Base-by-base conservation (phyloP, 2,329 filamentous ascomycete species). In the Fusarium penzigii region DNA sequence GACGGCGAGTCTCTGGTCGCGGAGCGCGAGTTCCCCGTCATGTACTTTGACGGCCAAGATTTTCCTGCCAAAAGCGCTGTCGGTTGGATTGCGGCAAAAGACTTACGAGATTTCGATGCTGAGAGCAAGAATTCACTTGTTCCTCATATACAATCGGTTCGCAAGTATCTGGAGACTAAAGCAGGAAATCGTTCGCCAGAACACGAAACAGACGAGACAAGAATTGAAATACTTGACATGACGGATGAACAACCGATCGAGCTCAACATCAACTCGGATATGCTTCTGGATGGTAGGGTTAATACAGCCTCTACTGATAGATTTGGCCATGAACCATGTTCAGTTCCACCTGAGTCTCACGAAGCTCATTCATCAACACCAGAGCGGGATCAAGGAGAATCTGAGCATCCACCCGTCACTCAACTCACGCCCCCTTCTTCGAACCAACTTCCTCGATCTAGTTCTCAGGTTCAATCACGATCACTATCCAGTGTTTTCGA, bases 31-130 rank as follows among this genome's bases (percentile, higher is more conserved):
- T 63, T 61, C 25, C 61, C 59, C 0, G 46, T 59, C 29, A 57
- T 63, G 39, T 59, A 56, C 43, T 63, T 63, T 48, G 57, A 63
- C n/a, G 55, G 61, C 3, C 42, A 41, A 4, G 40, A 48, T 7
- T 62, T 62, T 42, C 59, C 59, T 2, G 34, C 40, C 6, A 56
- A 52, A n/a, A 61, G 59, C 40, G 49, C 57, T 1, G 55, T 62
- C 3, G 54, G 55, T 32, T 63, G 61, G 61, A 46, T 62, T 7
- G 45, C 44, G 3, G 59, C 51, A 2, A 50, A 41, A n/a, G 51
- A 63, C 16, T 39, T 63, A n/a, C 40, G 49, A 9, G 39, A 29
- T 5, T 60, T 63, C 7, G n/a, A 59, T 9, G 13, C 44, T 12
- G 42, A 41, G n/a, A 39, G 16, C 13, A 34, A 17, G 12, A 49